Base-by-base conservation (phyloP, 176 grass and related monocot genomes). In the Tuctoria greenei region DNA sequence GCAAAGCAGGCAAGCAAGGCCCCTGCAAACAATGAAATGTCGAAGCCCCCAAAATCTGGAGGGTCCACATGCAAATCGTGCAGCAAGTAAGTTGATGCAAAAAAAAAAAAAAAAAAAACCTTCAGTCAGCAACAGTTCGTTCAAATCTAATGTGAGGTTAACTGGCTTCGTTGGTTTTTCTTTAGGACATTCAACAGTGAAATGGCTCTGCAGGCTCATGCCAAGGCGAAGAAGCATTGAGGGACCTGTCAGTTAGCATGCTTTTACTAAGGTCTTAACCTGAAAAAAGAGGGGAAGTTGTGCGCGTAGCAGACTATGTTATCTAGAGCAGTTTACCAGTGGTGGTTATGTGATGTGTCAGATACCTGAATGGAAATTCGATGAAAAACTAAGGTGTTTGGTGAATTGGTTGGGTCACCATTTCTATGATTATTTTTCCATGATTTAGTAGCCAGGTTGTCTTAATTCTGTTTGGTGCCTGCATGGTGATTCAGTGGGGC, bases 131-230 rank as follows among this genome's bases (percentile, higher is more conserved):
- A 3, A 4, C 9, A 14, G 13, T 34, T 13, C 11, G 8, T 17
- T 20, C 24, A 61, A 4, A 21, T 10, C 1, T 64, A 28, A 37
- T 15, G 0, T 81, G 8, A 38, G 76, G 27, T 17, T 46, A 8
- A 8, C 20, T 27, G 13, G 0, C 13, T 17, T 79, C 4, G 20
- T 36, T 51, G 18, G 20, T 54, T 54, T 54, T 41, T 56, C 42
- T 44, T 28, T 75, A 97, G 95, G 72, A 90, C 81, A 5, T 97
- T 97, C 69, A 93, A 87, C 81, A 91, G 83, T 38, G 91, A 93
- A 5, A 88, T 64, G 63, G 88, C 88, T 50, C 84, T 91, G 50
- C 74, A 83, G 73, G 51, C 91, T 76, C 95, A 97, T 81, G 42
- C 91, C 0, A 90, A 88, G 41, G 95, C 91, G 0, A 54, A 54